Conservation (phyloP, 148 eudicot species). For the Cornus suecica region DNA sequence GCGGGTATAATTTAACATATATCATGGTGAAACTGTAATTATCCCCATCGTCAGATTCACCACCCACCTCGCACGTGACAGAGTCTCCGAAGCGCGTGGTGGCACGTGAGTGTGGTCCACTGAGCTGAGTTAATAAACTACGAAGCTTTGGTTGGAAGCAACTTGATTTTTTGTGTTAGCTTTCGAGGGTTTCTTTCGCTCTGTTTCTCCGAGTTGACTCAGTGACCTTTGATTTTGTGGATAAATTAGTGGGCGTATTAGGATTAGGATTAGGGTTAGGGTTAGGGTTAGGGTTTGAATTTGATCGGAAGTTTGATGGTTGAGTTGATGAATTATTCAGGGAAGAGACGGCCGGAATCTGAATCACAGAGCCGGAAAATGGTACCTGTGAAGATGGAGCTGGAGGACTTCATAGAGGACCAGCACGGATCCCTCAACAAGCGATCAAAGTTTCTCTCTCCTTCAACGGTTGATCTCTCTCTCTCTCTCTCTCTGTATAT, state of each 20-base stretch:
- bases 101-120: background rate
- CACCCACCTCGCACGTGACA: background rate
- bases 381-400: conserved; percentile 41
- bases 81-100: background rate
- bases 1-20: no score
- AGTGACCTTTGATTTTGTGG: no score
- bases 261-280: background rate
- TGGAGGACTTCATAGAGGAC: conserved; percentile 31
- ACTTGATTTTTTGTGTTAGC: background rate
- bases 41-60: background rate
- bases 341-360: conserved; percentile 17
- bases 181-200: background rate
- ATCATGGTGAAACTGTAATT: no score
- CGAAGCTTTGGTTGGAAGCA: background rate
- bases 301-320: conserved; percentile 31
- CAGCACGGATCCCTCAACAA: conserved; percentile 33
- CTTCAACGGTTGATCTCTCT: conserved; percentile 27
- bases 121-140: background rate
- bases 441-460: conserved; percentile 45
- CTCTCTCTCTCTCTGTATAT: no score
- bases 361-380: conserved; percentile 21
- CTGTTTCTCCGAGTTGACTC: conserved; percentile 16
- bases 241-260: background rate
- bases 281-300: background rate
- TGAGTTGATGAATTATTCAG: conserved; percentile 32